Conservation (phyloP, 306 rosid genomes). For the Carpinus viminea region DNA sequence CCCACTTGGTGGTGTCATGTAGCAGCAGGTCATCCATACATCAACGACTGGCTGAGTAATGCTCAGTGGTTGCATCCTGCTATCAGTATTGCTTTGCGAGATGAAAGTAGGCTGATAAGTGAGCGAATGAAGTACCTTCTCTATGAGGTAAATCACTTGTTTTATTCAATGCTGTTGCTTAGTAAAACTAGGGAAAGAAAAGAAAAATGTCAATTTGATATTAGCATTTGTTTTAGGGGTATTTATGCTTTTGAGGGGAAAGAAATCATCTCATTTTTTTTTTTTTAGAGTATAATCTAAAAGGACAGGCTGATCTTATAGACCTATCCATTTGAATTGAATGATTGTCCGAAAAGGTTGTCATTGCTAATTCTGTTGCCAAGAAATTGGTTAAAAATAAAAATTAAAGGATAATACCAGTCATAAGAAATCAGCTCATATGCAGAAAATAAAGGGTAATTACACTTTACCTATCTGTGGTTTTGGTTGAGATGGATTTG, state of each 20-base stretch:
- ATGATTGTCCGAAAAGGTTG: no score
- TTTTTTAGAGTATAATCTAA: no score
- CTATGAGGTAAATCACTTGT: conserved; percentile 20
- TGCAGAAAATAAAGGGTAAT: no score
- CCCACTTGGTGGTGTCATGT: conserved; percentile 44
- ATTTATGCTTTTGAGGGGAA: not conserved
- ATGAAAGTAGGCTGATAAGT: conserved; percentile 36
- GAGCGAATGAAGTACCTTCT: conserved; percentile 35
- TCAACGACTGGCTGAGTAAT: conserved; percentile 30
- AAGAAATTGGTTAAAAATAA: no score
- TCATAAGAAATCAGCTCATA: no score
- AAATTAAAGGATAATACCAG: no score
- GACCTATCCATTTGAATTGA: no score
- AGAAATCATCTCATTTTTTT: not conserved
- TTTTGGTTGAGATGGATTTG: no score
- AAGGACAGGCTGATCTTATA: no score
- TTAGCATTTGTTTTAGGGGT: no score
- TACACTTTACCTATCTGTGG: no score
- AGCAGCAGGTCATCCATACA: conserved; percentile 23
- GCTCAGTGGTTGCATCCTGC: conserved; percentile 37
- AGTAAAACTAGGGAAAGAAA: not conserved
- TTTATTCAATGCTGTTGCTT: not conserved
- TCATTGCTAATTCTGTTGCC: no score
- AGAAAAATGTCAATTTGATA: not conserved
- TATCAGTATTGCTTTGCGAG: conserved; percentile 28